Evolutionary conservation across 306 rosid genomes (phyloP).

Genomic region (Myrica gale): DNA sequence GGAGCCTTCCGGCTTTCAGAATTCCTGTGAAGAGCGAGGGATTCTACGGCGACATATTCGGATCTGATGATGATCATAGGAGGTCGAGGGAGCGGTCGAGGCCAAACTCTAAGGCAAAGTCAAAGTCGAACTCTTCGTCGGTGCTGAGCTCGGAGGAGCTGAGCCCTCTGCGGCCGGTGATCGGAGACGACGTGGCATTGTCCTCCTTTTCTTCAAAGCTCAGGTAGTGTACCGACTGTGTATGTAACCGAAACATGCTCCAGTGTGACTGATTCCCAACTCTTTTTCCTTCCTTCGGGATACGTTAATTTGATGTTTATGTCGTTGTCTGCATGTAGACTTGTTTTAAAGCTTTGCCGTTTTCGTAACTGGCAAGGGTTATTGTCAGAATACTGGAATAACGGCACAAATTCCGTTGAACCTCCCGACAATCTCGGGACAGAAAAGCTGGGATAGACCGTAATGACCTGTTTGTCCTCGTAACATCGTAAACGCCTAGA

Average conservation of each 20-base stretch:
- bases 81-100: constrained; percentile 75
- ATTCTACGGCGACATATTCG: constrained; percentile 51
- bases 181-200: constrained; percentile 69
- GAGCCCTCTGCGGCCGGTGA: constrained; percentile 60
- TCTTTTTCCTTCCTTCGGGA: neutral
- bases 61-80: constrained; percentile 64
- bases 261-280: neutral
- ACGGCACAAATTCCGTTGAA: neutral
- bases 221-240: constrained; percentile 45
- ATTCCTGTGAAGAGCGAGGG: constrained; percentile 37
- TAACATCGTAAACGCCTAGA: neutral
- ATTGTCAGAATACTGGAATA: neutral
- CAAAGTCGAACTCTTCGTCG: constrained; percentile 69
- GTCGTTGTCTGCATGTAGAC: constrained; percentile 15
- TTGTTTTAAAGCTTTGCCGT: neutral
- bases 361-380: neutral
- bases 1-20: constrained; percentile 45
- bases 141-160: constrained; percentile 83
- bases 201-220: constrained; percentile 67
- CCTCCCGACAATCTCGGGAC: neutral
- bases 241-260: neutral
- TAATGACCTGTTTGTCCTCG: neutral
- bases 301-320: constrained; percentile 33
- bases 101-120: constrained; percentile 57
- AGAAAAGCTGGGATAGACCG: neutral